Evolutionary conservation across 169 alveolate species (phyloP).

Genomic region (Cryptosporidium andersoni): DNA sequence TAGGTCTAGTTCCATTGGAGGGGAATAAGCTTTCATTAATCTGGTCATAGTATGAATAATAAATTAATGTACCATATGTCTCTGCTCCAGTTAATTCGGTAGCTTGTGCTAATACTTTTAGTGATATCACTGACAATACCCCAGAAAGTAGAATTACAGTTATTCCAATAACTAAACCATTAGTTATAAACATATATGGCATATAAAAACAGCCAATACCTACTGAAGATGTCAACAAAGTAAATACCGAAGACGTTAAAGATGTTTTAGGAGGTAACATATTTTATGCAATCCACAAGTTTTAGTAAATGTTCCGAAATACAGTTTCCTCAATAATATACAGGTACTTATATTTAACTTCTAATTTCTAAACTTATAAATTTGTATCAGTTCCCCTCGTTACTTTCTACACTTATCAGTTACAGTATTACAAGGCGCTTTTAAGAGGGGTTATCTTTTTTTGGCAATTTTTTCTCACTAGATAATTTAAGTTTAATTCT

Average conservation of each 20-base stretch:
- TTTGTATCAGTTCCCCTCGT: no score
- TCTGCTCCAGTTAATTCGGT: slow-evolving; percentile 32
- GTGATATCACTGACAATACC: slow-evolving; percentile 39
- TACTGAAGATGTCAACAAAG: slow-evolving; percentile 28
- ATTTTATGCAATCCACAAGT: background rate
- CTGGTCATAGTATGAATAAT: slow-evolving; percentile 44
- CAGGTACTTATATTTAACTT: no score
- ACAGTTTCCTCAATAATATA: no score
- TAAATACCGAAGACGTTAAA: background rate
- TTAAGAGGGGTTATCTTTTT: no score
- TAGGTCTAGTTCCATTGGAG: slow-evolving; percentile 6
- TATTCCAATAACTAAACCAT: slow-evolving; percentile 37
- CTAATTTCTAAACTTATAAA: no score
- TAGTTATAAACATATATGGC: slow-evolving; percentile 26
- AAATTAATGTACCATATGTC: slow-evolving; percentile 51
- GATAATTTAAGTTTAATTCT: no score
- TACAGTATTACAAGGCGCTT: no score
- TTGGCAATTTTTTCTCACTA: no score
- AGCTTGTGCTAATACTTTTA: slow-evolving; percentile 57
- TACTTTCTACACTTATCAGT: no score
- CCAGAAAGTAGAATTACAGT: slow-evolving; percentile 26
- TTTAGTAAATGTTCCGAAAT: no score
- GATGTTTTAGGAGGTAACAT: slow-evolving; percentile 31
- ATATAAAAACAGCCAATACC: slow-evolving; percentile 63
- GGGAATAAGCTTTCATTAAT: slow-evolving; percentile 5